These are phyloP conservation scores for Guadua angustifolia DNA, from an alignment of 176 grass and related monocot species.

Conservation along the genomic window DNA sequence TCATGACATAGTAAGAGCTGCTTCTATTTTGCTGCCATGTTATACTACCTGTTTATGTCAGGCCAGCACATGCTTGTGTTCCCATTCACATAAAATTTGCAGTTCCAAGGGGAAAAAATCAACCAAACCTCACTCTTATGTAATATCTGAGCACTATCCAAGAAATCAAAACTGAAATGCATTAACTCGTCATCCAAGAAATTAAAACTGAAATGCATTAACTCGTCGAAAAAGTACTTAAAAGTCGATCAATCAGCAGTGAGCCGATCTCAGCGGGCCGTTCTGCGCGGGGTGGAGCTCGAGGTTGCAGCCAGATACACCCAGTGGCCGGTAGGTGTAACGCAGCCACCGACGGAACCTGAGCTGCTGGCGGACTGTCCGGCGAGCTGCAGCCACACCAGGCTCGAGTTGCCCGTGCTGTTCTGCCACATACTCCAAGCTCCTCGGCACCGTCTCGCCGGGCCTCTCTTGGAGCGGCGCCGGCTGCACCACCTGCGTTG, in stretches of 20 bases:
- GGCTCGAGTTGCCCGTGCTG: constrained; percentile 20
- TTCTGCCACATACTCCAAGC: constrained; percentile 42
- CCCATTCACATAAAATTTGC: background rate
- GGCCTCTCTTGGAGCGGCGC: constrained; percentile 48
- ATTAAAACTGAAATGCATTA: background rate
- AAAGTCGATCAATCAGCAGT: background rate
- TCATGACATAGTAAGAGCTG: background rate
- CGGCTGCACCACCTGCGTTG: constrained; percentile 53
- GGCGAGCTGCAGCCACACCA: constrained; percentile 46
- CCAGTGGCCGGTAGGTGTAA: background rate
- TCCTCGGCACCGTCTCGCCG: constrained; percentile 34
- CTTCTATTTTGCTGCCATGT: background rate
- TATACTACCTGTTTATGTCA: background rate
- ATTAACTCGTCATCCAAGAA: background rate
- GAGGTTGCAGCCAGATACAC: background rate
- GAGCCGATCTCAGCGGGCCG: background rate
- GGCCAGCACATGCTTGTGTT: background rate
- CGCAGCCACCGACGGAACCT: constrained; percentile 56
- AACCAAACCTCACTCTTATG: background rate
- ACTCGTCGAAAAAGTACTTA: background rate
- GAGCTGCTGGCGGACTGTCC: constrained; percentile 53
- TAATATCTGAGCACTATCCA: background rate
- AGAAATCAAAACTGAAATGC: background rate
- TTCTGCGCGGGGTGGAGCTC: background rate
- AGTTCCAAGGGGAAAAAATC: background rate